These are phyloP conservation scores for Urostyla sp. DNA, from an alignment of 73 alveolate genomes.

Conservation along the genomic window DNA sequence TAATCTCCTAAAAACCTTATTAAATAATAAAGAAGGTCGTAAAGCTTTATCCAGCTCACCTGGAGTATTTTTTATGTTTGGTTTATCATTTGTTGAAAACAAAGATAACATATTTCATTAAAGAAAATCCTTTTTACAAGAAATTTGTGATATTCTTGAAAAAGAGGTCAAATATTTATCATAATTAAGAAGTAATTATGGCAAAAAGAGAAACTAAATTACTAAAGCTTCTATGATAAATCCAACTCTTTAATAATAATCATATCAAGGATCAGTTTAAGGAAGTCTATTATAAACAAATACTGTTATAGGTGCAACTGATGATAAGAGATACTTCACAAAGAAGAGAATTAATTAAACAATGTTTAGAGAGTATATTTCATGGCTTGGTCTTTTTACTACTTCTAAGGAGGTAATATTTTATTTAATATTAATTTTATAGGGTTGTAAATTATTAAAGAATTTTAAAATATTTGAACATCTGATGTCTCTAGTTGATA, in stretches of 20 bases:
- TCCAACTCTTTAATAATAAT: background rate
- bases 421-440: background rate
- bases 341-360: conserved; percentile 52
- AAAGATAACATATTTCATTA: conserved; percentile 70
- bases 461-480: conserved; percentile 62
- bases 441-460: conserved; percentile 61
- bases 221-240: background rate
- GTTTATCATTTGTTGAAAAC: conserved; percentile 61
- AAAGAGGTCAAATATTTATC: conserved; percentile 40
- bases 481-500: conserved; percentile 45
- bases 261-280: background rate
- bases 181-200: conserved; percentile 29
- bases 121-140: conserved; percentile 64
- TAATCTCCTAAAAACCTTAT: conserved; percentile 58
- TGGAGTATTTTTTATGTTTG: conserved; percentile 66
- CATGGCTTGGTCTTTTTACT: conserved; percentile 77
- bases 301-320: conserved; percentile 50
- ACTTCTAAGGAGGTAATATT: conserved; percentile 37
- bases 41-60: conserved; percentile 63
- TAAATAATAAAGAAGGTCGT: conserved; percentile 65
- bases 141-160: conserved; percentile 56
- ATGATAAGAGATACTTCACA: conserved; percentile 54
- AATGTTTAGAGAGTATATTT: conserved; percentile 73
- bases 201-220: conserved; percentile 12
- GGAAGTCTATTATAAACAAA: background rate